Evolutionary conservation across 2,329 filamentous ascomycete genomes (phyloP).

Genomic region (Hypocreales sp.): DNA sequence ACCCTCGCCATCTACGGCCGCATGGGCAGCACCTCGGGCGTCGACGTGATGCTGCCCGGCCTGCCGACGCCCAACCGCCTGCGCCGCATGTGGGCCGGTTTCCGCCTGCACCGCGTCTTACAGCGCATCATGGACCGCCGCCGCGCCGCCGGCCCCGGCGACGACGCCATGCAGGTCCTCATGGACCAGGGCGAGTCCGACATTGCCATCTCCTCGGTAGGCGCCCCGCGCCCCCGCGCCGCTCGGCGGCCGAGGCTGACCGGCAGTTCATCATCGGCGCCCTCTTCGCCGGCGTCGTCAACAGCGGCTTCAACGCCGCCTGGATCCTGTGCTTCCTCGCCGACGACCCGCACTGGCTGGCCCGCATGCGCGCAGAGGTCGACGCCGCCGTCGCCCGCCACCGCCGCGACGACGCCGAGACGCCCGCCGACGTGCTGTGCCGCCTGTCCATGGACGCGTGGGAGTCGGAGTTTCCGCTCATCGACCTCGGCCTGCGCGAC

Average conservation of each 20-base stretch:
- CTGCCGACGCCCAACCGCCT: slow-evolving; percentile 28
- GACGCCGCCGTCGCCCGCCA: slow-evolving; percentile 26
- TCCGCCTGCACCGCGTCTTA: slow-evolving; percentile 31
- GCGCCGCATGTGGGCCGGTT: slow-evolving; percentile 26
- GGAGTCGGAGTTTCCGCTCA: slow-evolving; percentile 36
- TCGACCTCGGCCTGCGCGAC: slow-evolving; percentile 36
- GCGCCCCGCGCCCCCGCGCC: no score
- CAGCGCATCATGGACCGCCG: slow-evolving; percentile 29
- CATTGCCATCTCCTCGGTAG: slow-evolving; percentile 25
- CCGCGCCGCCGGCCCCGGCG: slow-evolving; percentile 20
- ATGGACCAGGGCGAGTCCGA: slow-evolving; percentile 34
- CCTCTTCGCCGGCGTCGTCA: slow-evolving; percentile 41
- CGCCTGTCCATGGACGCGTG: slow-evolving; percentile 33
- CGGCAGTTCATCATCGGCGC: slow-evolving; percentile 33
- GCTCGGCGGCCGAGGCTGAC: neutral
- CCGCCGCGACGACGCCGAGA: slow-evolving; percentile 13
- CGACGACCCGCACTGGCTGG: slow-evolving; percentile 28
- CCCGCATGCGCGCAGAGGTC: slow-evolving; percentile 29
- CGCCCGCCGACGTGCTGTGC: slow-evolving; percentile 20
- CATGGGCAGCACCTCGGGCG: slow-evolving; percentile 27
- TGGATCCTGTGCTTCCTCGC: slow-evolving; percentile 36
- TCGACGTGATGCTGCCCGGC: slow-evolving; percentile 35
- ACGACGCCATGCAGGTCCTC: slow-evolving; percentile 36
- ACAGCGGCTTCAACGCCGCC: slow-evolving; percentile 37
- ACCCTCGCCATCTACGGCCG: slow-evolving; percentile 28